phyloP scores from a whole-genome alignment of 1,284 basidiomycete genomes.

The Cryptococcus sp. region DNA sequence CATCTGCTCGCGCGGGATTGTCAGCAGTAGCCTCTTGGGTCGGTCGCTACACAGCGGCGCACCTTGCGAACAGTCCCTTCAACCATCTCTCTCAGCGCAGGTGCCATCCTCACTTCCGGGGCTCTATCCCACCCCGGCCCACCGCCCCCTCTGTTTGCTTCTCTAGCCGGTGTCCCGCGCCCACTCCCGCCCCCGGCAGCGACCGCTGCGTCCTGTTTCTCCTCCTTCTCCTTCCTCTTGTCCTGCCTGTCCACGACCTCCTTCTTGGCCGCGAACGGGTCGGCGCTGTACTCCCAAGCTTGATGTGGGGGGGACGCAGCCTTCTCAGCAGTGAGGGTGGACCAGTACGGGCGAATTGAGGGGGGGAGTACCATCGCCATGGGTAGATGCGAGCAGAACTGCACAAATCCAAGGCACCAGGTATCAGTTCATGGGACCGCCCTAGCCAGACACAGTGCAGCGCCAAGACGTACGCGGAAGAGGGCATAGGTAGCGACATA shows the following conservation, averaged over 20 bases:
- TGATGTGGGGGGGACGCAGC: constrained; percentile 64
- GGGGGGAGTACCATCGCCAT: constrained; percentile 74
- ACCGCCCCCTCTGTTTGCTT: constrained; percentile 25
- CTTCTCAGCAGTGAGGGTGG: constrained; percentile 66
- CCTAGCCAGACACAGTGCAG: background rate
- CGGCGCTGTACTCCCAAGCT: constrained; percentile 78
- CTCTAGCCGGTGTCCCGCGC: constrained; percentile 26
- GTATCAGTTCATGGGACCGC: background rate
- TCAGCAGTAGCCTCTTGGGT: constrained; percentile 1
- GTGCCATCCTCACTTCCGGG: constrained; percentile 83
- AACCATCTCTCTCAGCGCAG: constrained; percentile 69
- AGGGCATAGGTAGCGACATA: constrained; percentile 84
- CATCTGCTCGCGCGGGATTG: constrained; percentile 38
- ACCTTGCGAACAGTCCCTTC: constrained; percentile 80
- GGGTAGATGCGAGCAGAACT: constrained; percentile 78
- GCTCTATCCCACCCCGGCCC: constrained; percentile 61
- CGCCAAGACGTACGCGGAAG: constrained; percentile 62
- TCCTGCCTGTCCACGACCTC: constrained; percentile 64
- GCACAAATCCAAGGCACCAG: background rate
- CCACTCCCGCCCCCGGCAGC: constrained; percentile 29
- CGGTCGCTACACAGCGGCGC: constrained; percentile 14
- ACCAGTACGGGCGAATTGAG: constrained; percentile 80
- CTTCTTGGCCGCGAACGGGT: constrained; percentile 74
- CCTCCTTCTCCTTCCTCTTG: constrained; percentile 49
- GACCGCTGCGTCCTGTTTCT: background rate